Percentiles rank a stretch among this genome's conserved stretches.
phyloP scores from a whole-genome alignment of 192 early-diverging fungal species.

The Backusella australiensis region DNA sequence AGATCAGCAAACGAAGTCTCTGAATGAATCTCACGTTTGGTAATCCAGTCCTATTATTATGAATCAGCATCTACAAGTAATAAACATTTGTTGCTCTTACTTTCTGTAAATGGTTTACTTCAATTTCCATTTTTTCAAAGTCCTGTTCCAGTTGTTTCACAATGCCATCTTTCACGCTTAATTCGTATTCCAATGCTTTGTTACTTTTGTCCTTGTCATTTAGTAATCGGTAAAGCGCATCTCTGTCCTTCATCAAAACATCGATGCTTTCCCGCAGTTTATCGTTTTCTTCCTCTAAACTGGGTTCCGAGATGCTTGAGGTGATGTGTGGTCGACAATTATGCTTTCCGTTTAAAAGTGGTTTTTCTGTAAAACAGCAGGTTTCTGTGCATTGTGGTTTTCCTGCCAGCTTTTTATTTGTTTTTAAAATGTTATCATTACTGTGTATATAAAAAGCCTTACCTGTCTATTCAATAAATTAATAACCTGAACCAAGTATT shows the following conservation, averaged over 20 bases:
- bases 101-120: conserved; percentile 30
- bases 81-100: conserved; percentile 1
- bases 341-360: conserved; percentile 29
- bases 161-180: conserved; percentile 34
- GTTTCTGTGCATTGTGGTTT: conserved; percentile 28
- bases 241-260: conserved; percentile 18
- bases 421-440: neutral
- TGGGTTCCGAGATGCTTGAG: conserved; percentile 19
- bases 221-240: conserved; percentile 23
- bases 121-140: conserved; percentile 33
- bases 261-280: conserved; percentile 18
- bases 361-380: conserved; percentile 35
- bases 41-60: conserved; percentile 5
- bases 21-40: conserved; percentile 5
- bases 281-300: conserved; percentile 27
- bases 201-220: conserved; percentile 33
- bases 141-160: conserved; percentile 39
- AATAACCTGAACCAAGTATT: conserved; percentile 43
- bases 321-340: conserved; percentile 35
- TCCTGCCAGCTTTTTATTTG: conserved; percentile 23
- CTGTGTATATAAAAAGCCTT: neutral
- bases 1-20: conserved; percentile 21
- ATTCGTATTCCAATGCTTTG: conserved; percentile 33
- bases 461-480: conserved; percentile 39
- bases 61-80: neutral